Base-by-base conservation (phyloP, 2,329 filamentous ascomycete species). In the Hyphodiscus sp. region DNA sequence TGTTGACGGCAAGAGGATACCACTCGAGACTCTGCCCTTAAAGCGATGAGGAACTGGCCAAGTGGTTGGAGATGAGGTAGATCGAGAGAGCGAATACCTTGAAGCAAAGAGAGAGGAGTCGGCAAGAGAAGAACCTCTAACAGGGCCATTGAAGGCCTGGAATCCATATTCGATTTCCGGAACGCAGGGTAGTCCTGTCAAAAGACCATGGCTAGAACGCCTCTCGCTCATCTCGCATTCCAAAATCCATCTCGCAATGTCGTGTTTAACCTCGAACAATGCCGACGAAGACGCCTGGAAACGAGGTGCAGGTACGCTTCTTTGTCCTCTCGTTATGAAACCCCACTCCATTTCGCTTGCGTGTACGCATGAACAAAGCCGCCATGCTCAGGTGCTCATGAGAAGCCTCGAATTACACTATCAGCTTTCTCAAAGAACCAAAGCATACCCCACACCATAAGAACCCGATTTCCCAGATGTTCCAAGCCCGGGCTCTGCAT, bases 21-120 rank as follows among this genome's bases (percentile, higher is more conserved):
- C 71, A 1, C 67, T 80, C n/a, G 72, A 73, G 48, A 70, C 75
- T 38, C 66, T 80, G 45, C 77, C 76, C 16, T n/a, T 56, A 68
- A 16, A 72, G 66, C n/a, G 76, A 80, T 50, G 73, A 71, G 20
- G 74, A 70, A 52, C 63, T 80, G 52, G 74, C 73, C 11, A 72
- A 70, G 56, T 81, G 78, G 78, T 65, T 81, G 20, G 77, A 81
- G 66, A 67, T 72, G 51, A 64, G 73, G 41, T 80, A 76, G 77
- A 61, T 79, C 23, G 75, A 77, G 61, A 81, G 63, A 78, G 76
- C 2, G 67, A 74, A 52, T 78, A 73, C 70, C 64, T 81, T 26
- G 76, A 79, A 53, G 63, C 57, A 42, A 73, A 73, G 61, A 71
- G 69, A 55, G 59, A 65, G 19, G 69, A 74, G 61, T 77, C 74